Evolutionary conservation across 345 rosid genomes (phyloP).

Genomic region (Nasturtium officinale): DNA sequence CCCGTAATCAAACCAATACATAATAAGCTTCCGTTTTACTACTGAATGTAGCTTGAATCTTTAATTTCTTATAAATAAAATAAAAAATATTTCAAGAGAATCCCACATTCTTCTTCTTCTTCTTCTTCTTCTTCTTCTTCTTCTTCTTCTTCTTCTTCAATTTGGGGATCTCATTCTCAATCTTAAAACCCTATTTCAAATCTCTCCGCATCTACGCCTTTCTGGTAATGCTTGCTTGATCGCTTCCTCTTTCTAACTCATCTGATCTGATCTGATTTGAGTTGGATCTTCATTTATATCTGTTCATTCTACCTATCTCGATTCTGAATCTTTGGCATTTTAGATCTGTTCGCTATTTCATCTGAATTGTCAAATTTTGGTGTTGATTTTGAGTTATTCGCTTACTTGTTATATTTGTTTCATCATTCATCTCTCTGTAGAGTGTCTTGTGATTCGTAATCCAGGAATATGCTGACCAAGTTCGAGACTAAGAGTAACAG

Average conservation of each 20-base stretch:
- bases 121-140: too few relatives aligned
- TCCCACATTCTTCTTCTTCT: neutral
- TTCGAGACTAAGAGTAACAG: conserved; percentile 93
- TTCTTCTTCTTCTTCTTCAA: neutral
- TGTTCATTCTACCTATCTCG: neutral
- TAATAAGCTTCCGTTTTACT: neutral
- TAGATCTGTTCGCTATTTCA: neutral
- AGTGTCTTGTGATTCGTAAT: neutral
- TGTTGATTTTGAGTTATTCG: too few relatives aligned
- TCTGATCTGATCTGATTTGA: neutral
- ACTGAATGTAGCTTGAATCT: neutral
- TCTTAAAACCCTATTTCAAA: neutral
- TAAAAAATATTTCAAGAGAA: too few relatives aligned
- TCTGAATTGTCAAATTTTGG: neutral
- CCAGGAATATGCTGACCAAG: conserved; percentile 60
- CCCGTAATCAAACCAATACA: neutral
- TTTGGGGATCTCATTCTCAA: neutral
- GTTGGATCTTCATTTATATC: neutral
- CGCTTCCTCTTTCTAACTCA: neutral
- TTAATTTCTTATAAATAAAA: too few relatives aligned
- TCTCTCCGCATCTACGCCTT: neutral
- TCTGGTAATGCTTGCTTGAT: neutral
- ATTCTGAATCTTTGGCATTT: too few relatives aligned
- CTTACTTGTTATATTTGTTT: too few relatives aligned
- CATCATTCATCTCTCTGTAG: too few relatives aligned